Conservation (phyloP, 2,329 filamentous ascomycete species). For the Sclerotinia minor region DNA sequence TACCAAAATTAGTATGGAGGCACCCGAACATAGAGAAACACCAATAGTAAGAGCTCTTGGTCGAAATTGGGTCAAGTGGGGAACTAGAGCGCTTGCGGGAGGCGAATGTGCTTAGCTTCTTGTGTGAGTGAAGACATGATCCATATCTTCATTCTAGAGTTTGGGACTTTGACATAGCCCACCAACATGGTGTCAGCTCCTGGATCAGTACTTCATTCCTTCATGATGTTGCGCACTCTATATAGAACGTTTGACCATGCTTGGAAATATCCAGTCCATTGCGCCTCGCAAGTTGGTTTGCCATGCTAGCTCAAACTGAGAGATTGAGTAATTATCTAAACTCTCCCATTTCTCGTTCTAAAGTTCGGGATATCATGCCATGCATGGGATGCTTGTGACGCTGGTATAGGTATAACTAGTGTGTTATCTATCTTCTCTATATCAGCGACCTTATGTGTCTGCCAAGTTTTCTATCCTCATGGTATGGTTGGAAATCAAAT, state of each 20-base stretch:
- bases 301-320: neutral
- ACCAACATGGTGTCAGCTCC: neutral
- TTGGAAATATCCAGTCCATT: neutral
- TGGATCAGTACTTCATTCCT: neutral
- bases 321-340: neutral
- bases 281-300: neutral
- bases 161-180: neutral
- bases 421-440: neutral
- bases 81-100: neutral
- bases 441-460: neutral
- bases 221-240: neutral
- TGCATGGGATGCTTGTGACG: neutral
- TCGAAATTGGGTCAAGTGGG: neutral
- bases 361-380: neutral
- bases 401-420: neutral
- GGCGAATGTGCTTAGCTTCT: neutral
- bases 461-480: neutral
- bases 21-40: neutral
- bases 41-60: neutral
- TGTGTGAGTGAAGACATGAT: neutral
- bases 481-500: neutral
- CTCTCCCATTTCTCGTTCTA: neutral
- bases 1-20: neutral
- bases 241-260: neutral
- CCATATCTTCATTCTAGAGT: neutral